Evolutionary conservation across 208 protist genomes (phyloP), one percentile per base, ranked within the genome.

Genomic region (Crithidia thermophila): DNA sequence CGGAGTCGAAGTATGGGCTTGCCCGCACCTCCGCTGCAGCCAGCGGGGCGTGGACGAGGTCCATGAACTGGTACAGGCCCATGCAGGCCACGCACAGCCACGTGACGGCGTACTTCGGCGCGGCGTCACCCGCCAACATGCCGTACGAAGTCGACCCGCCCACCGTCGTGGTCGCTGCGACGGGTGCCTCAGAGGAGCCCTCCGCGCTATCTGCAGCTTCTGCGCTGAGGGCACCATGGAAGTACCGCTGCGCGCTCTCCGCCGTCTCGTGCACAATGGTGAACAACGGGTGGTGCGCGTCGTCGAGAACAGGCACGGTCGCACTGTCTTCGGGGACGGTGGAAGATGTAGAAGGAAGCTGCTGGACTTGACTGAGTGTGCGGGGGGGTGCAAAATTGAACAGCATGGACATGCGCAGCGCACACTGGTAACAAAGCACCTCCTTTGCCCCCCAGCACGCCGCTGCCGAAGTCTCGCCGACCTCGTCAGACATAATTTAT

Each of bases 31-130:
- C 57, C 2, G 85, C 90, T 0, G 90, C 90, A 39, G 81, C 71
- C 42, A 61, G 42, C 2, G 90, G 90, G 2, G 83, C 87, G 63
- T 94, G 78, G 2, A 95, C 65, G 55, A 76, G 67, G 67, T 93
- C 87, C 30, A 95, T 74, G 67, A 95, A 95, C 72, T 95, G 90
- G 53, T 95, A 95, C 27, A 95, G 67, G 0, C 90, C 90, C 47
- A 84, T 76, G 65, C 90, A 95, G 13, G 87, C 90, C 40, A 81
- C 82, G 51, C 90, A 95, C 14, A 95, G 74, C 72, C 67, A 81
- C 23, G 77, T 40, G 11, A 86, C 66, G 23, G 72, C 42, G 52
- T 77, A 57, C 18, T 63, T 65, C 20, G 58, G 72, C 10, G 72
- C 75, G 21, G 58, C 45, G 34, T 82, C 75, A 0, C 58, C 67